phyloP scores from a whole-genome alignment of 75 land plant species.

The Selaginella moellendorffii region DNA sequence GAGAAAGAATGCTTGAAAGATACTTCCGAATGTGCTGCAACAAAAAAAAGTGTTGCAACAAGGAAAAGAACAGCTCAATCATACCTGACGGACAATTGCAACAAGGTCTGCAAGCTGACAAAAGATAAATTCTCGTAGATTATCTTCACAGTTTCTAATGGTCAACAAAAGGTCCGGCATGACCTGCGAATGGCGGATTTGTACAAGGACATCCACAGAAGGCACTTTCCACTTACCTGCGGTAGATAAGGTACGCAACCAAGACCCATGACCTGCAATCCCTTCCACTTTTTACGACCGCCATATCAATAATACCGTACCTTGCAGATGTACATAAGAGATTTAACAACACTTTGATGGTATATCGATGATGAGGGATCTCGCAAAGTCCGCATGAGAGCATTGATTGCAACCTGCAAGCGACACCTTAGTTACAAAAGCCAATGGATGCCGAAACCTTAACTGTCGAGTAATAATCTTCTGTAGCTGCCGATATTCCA shows the following conservation, averaged over 20 bases:
- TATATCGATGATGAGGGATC: constrained; percentile 89
- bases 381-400: constrained; percentile 84
- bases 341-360: constrained; percentile 89
- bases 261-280: constrained; percentile 94
- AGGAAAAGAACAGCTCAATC: background rate
- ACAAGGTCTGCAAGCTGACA: constrained; percentile 88
- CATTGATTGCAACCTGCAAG: constrained; percentile 82
- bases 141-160: constrained; percentile 77
- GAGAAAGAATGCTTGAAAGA: constrained; percentile 50
- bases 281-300: too few relatives aligned
- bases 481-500: constrained; percentile 61
- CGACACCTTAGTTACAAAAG: too few relatives aligned
- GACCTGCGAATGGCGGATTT: too few relatives aligned
- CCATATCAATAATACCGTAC: constrained; percentile 33
- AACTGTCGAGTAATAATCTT: constrained; percentile 94
- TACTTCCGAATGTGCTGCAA: constrained; percentile 97
- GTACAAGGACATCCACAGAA: background rate
- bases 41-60: too few relatives aligned
- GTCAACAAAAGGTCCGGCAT: constrained; percentile 76
- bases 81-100: constrained; percentile 95
- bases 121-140: constrained; percentile 70
- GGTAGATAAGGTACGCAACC: constrained; percentile 87
- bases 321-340: constrained; percentile 93
- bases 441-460: background rate
- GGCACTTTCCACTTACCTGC: constrained; percentile 40